phyloP scores from a whole-genome alignment of 495 filamentous ascomycete genomes.

The Penicillium samsonianum region DNA sequence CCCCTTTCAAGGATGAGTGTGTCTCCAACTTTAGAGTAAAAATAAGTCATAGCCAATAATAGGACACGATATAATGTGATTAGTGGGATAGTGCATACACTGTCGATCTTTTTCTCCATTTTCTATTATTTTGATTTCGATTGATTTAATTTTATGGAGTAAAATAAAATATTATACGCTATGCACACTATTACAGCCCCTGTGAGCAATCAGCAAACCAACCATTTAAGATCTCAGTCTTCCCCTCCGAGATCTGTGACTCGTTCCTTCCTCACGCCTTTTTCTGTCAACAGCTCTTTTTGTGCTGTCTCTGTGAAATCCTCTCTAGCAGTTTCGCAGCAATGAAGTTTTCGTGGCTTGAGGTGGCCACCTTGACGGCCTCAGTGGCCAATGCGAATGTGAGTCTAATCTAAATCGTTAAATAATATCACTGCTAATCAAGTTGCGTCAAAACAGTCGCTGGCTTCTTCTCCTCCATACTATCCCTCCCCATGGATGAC shows the following conservation, averaged over 20 bases:
- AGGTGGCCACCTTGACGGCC: conserved; percentile 36
- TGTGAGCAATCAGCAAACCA: not conserved
- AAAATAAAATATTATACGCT: not conserved
- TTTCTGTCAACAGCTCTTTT: not conserved
- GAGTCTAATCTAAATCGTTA: not conserved
- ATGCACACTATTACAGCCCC: conserved; percentile 5
- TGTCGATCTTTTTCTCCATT: conserved; percentile 13
- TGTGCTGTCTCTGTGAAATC: not conserved
- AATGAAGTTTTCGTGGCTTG: conserved; percentile 47
- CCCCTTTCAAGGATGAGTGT: conserved; percentile 6
- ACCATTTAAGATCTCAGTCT: conserved; percentile 1
- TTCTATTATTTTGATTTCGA: not conserved
- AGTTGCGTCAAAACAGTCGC: conserved; percentile 23
- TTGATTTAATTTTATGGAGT: not conserved
- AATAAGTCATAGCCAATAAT: not conserved
- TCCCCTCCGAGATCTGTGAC: not conserved
- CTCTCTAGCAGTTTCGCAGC: conserved; percentile 8
- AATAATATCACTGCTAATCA: conserved; percentile 3
- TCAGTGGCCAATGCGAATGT: conserved; percentile 44
- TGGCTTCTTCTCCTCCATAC: conserved; percentile 58
- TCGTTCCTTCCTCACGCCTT: not conserved
- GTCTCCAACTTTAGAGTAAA: not conserved
- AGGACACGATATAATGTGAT: not conserved
- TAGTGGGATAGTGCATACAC: conserved; percentile 10
- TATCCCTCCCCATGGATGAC: conserved; percentile 86